Evolutionary conservation across 371 early-diverging fungal species (phyloP).

Genomic region (Quaeritorhiza haematococci): DNA sequence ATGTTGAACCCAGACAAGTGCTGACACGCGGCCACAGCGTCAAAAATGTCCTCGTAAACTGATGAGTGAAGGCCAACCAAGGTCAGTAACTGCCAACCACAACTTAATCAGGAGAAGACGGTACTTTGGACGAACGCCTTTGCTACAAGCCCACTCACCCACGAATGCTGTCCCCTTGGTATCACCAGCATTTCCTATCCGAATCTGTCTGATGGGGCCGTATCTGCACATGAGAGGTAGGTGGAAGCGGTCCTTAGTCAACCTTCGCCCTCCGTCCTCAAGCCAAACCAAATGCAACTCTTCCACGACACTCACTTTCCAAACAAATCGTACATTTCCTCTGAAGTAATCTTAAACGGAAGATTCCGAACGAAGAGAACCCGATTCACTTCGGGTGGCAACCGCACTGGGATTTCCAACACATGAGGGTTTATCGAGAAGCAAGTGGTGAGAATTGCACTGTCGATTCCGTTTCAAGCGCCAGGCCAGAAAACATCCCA

Average conservation of each 20-base stretch:
- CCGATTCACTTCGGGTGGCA: conserved; percentile 91
- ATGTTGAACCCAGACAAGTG: conserved; percentile 93
- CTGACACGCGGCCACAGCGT: conserved; percentile 94
- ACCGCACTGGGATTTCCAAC: conserved; percentile 42
- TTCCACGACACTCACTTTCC: conserved; percentile 83
- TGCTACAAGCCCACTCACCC: conserved; percentile 30
- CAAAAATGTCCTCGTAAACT: conserved; percentile 92
- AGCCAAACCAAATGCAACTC: too few species aligned
- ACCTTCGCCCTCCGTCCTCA: too few species aligned
- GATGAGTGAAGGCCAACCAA: too few species aligned
- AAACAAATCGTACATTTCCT: conserved; percentile 95
- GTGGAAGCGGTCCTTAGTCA: too few species aligned
- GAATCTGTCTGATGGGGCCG: conserved; percentile 91
- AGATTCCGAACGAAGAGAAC: conserved; percentile 87
- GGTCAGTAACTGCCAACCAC: not conserved
- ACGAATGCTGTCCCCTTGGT: conserved; percentile 95
- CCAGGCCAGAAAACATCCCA: not conserved
- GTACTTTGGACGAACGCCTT: not conserved
- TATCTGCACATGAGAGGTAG: conserved; percentile 45
- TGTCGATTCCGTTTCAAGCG: not conserved
- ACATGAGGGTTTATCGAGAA: not conserved
- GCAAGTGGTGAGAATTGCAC: not conserved
- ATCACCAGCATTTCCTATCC: conserved; percentile 79
- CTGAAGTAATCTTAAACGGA: conserved; percentile 89
- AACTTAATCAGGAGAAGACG: not conserved